phyloP scores from a whole-genome alignment of 176 grass and related monocot genomes.

The Avena eriantha region DNA sequence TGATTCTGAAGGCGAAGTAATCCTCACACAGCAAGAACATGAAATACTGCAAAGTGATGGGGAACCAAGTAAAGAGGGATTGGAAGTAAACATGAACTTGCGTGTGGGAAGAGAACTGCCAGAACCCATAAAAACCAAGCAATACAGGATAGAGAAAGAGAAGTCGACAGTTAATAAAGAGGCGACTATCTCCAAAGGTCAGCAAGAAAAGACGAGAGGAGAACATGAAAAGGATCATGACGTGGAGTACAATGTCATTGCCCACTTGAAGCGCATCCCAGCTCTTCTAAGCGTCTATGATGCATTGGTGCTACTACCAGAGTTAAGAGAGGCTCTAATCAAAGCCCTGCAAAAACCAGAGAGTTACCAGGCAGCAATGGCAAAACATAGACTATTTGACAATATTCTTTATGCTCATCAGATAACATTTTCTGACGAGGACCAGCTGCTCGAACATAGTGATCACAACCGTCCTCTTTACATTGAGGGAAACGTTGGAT shows the following conservation, averaged over 20 bases:
- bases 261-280: neutral
- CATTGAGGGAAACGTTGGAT: conserved; percentile 3
- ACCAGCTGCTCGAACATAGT: neutral
- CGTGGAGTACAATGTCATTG: neutral
- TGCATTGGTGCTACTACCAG: neutral
- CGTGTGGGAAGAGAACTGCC: neutral
- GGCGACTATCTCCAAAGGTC: neutral
- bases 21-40: neutral
- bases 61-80: neutral
- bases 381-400: neutral
- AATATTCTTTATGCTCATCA: neutral
- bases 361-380: neutral
- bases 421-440: neutral
- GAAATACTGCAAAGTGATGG: neutral
- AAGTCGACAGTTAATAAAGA: neutral
- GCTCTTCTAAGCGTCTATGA: conserved; percentile 1
- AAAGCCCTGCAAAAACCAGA: neutral
- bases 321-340: neutral
- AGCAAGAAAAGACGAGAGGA: neutral
- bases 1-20: neutral
- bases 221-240: neutral
- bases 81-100: neutral
- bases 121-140: neutral
- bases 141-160: neutral
- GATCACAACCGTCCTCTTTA: neutral